Evolutionary conservation across 2,329 filamentous ascomycete species (phyloP), one percentile per base, ranked within the genome.

Genomic region (Aspergillus luchuensis): DNA sequence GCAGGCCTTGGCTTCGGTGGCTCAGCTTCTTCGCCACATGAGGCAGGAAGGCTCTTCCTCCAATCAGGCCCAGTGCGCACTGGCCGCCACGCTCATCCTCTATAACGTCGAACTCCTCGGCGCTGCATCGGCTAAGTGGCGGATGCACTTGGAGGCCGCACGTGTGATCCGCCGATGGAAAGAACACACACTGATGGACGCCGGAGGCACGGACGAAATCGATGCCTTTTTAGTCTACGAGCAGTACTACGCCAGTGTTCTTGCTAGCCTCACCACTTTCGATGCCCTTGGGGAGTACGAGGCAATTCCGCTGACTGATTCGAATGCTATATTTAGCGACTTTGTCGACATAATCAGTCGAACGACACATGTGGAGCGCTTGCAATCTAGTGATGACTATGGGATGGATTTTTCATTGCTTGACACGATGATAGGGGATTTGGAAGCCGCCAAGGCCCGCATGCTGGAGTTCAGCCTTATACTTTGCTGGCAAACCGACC

Each of bases 171-270:
- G 69, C 8, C 56, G 54, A 39, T 61, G 56, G 59, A 63, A 51
- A 15, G 19, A 48, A 8, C 48, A 61, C 4, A 48, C 56, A 3
- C 11, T 43, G 17, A 43, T 17, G 11, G 17, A 45, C 8, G 28
- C 28, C 8, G 39, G 39, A 10, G 17, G 41, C 41, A 11, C n/a
- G 8, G 28, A 30, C 4, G 41, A 45, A 8, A 43, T 48, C 11
- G 64, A 71, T 28, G 54, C 61, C 2, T 70, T 67, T 48, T 63
- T 70, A 23, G 57, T 68, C 56, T 69, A 71, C 45, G 68, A 72
- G 59, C 67, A 69, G n/a, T 72, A 71, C 45, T 69, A 66, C 17
- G 63, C 67, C 6, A 66, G 65, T 36, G 68, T 70, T 4, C 71
- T 72, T 58, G 68, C 66, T 8, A 65, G 67, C 1, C 62, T 71